phyloP scores from a whole-genome alignment of 768 basidiomycete species.

The Podaxis rugospora region DNA sequence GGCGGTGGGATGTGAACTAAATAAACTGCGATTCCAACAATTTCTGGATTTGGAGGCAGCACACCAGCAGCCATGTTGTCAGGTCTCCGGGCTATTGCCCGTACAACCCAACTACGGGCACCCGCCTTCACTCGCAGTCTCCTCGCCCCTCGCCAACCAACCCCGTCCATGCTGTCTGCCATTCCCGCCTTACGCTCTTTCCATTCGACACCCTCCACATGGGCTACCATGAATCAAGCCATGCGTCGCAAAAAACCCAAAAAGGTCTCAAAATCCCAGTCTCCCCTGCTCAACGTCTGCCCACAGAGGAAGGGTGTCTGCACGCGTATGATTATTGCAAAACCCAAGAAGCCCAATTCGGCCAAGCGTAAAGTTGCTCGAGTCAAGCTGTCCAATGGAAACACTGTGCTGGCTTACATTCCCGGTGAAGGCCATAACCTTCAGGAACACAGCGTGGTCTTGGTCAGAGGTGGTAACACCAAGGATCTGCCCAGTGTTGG shows the following conservation, averaged over 20 bases:
- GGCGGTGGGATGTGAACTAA: constrained; percentile 20
- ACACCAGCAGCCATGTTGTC: constrained; percentile 30
- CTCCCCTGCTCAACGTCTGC: constrained; percentile 75
- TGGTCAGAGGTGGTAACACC: constrained; percentile 91
- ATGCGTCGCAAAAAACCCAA: constrained; percentile 67
- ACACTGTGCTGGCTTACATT: constrained; percentile 89
- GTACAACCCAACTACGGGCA: constrained; percentile 23
- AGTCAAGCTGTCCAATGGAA: constrained; percentile 87
- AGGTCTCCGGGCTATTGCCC: constrained; percentile 29
- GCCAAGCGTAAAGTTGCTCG: constrained; percentile 96
- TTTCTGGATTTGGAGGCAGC: constrained; percentile 2
- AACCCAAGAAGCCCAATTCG: constrained; percentile 98
- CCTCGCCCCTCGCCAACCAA: constrained; percentile 7
- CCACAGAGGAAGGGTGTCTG: constrained; percentile 94
- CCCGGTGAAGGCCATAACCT: constrained; percentile 97
- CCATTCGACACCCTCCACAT: constrained; percentile 53
- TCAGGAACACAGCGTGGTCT: constrained; percentile 95
- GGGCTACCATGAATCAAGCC: constrained; percentile 82
- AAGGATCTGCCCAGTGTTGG: constrained; percentile 98
- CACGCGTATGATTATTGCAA: constrained; percentile 71
- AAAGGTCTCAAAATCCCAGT: constrained; percentile 49
- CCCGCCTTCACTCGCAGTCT: constrained; percentile 20
- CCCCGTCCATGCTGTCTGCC: constrained; percentile 5
- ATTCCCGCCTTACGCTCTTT: constrained; percentile 31
- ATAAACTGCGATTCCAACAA: constrained; percentile 12